Percentiles rank a stretch among this genome's conserved stretches.
These are phyloP conservation scores for Botrytis sinoallii DNA, from an alignment of 2,329 filamentous ascomycete species.

Conservation along the genomic window DNA sequence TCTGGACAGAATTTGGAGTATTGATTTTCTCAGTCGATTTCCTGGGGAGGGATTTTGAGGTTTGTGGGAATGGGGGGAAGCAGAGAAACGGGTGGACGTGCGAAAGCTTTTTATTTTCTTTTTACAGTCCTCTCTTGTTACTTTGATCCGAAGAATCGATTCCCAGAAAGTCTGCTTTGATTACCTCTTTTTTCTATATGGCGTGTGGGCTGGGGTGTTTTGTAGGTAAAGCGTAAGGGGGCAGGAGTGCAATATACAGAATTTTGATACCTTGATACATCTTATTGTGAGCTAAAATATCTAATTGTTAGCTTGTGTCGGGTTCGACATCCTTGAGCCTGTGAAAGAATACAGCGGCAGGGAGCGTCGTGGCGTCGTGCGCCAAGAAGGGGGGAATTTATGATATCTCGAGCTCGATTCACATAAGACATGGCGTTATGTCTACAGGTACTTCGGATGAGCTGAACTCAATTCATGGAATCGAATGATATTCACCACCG, in stretches of 20 bases:
- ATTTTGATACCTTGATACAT: background rate
- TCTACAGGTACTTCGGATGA: background rate
- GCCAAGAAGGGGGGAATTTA: background rate
- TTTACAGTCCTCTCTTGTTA: conserved; percentile 13
- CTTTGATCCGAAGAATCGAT: conserved; percentile 15
- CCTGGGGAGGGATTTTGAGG: background rate
- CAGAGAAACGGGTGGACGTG: background rate
- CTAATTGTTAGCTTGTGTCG: background rate
- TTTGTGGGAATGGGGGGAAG: background rate
- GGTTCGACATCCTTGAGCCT: background rate
- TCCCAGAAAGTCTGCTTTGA: conserved; percentile 11
- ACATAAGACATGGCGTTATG: background rate
- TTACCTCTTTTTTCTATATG: conserved; percentile 8
- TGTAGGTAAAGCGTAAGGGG: conserved; percentile 13
- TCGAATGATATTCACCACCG: background rate
- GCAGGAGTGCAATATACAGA: conserved; percentile 10
- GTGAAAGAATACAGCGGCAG: background rate
- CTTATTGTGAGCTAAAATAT: background rate
- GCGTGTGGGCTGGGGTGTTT: conserved; percentile 6
- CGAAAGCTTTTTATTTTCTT: conserved; percentile 4
- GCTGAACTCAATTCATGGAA: background rate
- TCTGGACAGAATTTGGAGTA: background rate
- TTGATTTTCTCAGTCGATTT: background rate
- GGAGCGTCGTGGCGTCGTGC: background rate
- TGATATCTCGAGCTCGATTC: background rate